Evolutionary conservation across 1,284 basidiomycete genomes (phyloP).

Genomic region (Tetrapyrgos nigripes): DNA sequence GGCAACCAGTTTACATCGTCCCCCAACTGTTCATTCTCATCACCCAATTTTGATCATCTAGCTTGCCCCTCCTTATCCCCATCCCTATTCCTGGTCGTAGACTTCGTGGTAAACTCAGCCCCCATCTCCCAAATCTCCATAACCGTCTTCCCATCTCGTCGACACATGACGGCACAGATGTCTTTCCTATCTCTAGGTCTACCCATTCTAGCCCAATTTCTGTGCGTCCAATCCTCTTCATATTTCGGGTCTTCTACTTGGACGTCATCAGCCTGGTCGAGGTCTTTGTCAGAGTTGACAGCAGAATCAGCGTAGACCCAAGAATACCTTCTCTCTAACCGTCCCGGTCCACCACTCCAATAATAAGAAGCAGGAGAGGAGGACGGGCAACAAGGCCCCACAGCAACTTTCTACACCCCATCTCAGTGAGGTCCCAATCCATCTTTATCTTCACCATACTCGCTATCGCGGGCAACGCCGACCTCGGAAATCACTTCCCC

Average conservation of each 20-base stretch:
- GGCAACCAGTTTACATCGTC: too few species aligned
- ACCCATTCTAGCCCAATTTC: conserved; percentile 47
- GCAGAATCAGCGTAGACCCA: too few species aligned
- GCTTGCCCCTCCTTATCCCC: background rate
- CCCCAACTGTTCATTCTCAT: too few species aligned
- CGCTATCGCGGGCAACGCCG: too few species aligned
- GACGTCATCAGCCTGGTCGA: too few species aligned
- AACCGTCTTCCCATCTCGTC: conserved; percentile 84
- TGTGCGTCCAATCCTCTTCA: too few species aligned
- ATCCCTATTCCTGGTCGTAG: too few species aligned
- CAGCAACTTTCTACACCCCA: conserved; percentile 89
- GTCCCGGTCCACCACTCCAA: too few species aligned
- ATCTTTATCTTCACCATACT: conserved; percentile 47
- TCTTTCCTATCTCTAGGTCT: conserved; percentile 26
- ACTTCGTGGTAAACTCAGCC: conserved; percentile 40
- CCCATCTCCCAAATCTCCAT: conserved; percentile 87
- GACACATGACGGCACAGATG: conserved; percentile 88
- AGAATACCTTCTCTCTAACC: too few species aligned
- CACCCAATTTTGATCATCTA: background rate
- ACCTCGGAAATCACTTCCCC: background rate
- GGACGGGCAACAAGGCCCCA: conserved; percentile 34
- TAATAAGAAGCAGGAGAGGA: too few species aligned
- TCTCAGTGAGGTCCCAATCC: conserved; percentile 82
- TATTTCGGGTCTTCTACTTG: too few species aligned
- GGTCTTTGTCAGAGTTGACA: too few species aligned